A percentile compares a stretch with the other conserved stretches of the same genome.
phyloP scores from a whole-genome alignment of 768 basidiomycete species.

The Suillus cothurnatus region DNA sequence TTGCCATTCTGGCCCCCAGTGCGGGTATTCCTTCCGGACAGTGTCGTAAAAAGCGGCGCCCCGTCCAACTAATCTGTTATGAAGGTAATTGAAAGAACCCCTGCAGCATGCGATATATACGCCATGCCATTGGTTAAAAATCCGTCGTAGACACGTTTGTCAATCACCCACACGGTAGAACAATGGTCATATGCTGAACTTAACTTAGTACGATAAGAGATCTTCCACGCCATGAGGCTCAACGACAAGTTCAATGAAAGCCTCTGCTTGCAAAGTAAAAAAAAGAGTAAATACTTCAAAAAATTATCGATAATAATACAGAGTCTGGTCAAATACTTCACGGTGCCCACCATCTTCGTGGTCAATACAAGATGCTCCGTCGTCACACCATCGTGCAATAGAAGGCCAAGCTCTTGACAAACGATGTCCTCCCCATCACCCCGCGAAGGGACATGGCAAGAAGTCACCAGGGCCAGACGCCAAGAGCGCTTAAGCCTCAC shows the following conservation, averaged over 20 bases:
- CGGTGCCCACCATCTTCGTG: not conserved
- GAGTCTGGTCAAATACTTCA: not conserved
- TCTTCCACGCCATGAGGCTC: not conserved
- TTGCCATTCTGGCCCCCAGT: too few species aligned
- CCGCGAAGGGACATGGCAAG: conserved; percentile 7
- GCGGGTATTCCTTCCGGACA: too few species aligned
- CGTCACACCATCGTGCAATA: not conserved
- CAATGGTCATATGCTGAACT: too few species aligned
- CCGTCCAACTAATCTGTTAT: too few species aligned
- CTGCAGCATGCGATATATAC: not conserved
- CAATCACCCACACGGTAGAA: not conserved
- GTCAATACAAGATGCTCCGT: not conserved
- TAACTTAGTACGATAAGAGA: not conserved
- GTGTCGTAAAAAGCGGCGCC: too few species aligned
- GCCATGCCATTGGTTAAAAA: not conserved
- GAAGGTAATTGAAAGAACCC: too few species aligned
- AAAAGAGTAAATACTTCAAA: not conserved
- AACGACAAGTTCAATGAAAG: not conserved
- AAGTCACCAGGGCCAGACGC: not conserved
- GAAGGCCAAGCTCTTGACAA: not conserved
- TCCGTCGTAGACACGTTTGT: not conserved
- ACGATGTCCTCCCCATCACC: not conserved
- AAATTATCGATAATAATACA: conserved; percentile 7
- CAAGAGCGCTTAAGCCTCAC: not conserved
- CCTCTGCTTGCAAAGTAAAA: not conserved